Base-by-base conservation (phyloP, 352 stramenopile species). In the Globisporangium megalacanthum region DNA sequence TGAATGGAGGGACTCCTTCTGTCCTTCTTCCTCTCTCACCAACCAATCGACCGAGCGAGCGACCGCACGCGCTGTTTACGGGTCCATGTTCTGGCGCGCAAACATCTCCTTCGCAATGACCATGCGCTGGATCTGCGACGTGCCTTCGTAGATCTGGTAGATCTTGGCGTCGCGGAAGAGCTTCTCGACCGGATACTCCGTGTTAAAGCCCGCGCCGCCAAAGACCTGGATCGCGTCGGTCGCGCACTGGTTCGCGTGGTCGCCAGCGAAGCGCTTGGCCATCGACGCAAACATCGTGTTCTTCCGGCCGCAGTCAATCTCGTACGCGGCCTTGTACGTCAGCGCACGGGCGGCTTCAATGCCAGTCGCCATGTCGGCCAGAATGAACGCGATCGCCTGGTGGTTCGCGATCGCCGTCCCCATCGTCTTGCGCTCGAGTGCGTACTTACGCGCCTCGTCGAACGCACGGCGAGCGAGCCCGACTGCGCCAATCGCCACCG, bases 81-180 rank as follows among this genome's bases (percentile, higher is more conserved):
- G 83, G 62, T 89, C 77, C 57, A 93, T 67, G 60, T 62, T 77
- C 49, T 77, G 61, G 48, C 83, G 80, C 36, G 78, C 72, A 60
- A 95, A 83, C 59, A 97, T 79, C 48, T 96, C 82, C 70, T 94
- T 92, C 57, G 81, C 81, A 63, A 97, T 91, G 62, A 97, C 89
- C 68, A 97, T 78, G 54, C 85, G 80, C 70, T 97, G 86, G 66
- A 97, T 96, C 66, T 97, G 86, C 49, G 79, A 94, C 60, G 89
- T 97, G 49, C 88, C 89, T 54, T 97, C 89, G 75, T 97, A 97
- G 62, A 97, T 96, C 65, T 93, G 79, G 68, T 94, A 95, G 60
- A 97, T 95, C 73, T 96, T 95, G 54, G 83, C 83, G 49, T 97
- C 89, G 51, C 89, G 82, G 68, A 94, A 94, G 60, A 96, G 83